These are phyloP conservation scores for Casuarina cunninghamiana DNA, from an alignment of 306 rosid genomes.

Conservation along the genomic window DNA sequence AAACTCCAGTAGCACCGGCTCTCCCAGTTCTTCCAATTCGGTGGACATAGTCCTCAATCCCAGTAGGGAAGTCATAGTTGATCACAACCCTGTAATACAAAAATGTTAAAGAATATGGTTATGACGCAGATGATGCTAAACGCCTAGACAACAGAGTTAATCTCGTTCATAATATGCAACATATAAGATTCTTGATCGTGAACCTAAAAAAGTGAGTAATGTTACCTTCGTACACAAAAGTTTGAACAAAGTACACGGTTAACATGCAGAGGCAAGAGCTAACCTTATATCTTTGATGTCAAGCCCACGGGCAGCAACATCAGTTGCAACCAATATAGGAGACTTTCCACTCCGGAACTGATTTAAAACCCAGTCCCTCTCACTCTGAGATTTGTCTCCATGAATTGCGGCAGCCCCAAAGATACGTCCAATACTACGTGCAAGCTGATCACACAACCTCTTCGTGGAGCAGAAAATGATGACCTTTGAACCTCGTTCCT, in stretches of 20 bases:
- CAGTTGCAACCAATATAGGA: constrained; percentile 93
- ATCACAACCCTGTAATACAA: constrained; percentile 74
- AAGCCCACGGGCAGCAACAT: constrained; percentile 99
- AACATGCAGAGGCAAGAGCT: constrained; percentile 12
- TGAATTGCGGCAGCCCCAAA: constrained; percentile 99
- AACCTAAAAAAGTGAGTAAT: neutral
- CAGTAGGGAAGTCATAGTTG: constrained; percentile 97
- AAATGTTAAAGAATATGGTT: neutral
- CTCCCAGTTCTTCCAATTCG: constrained; percentile 98
- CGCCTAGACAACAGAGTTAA: constrained; percentile 7
- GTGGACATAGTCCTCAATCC: constrained; percentile 95
- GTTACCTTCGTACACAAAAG: neutral
- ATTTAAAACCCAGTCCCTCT: constrained; percentile 90
- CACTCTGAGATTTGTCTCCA: constrained; percentile 97
- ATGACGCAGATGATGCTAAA: constrained; percentile 9
- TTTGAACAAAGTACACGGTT: neutral
- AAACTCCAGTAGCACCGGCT: constrained; percentile 94
- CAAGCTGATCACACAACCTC: constrained; percentile 91
- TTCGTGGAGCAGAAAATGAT: constrained; percentile 96
- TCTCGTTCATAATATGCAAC: constrained; percentile 15
- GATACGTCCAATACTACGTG: constrained; percentile 78
- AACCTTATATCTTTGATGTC: constrained; percentile 99
- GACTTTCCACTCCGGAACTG: constrained; percentile 94
- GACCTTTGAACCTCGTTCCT: constrained; percentile 88
- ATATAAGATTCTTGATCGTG: neutral